These are phyloP conservation scores for Talaromyces sp. DNA, from an alignment of 2,329 filamentous ascomycete species.

Conservation along the genomic window DNA sequence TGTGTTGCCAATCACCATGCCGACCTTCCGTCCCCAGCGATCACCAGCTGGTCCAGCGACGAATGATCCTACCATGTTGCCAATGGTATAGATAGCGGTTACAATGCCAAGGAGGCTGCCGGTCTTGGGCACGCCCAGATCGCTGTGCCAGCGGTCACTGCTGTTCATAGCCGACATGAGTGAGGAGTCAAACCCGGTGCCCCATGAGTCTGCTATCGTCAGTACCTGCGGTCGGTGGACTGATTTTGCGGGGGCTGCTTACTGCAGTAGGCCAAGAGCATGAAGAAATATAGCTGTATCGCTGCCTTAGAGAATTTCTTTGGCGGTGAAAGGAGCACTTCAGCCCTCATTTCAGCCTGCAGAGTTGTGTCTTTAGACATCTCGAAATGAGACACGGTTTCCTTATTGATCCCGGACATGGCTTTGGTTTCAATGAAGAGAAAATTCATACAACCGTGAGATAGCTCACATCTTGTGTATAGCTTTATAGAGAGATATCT, in stretches of 20 bases:
- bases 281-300: neutral
- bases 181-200: neutral
- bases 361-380: neutral
- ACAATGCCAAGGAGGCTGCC: conserved; percentile 1
- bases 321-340: neutral
- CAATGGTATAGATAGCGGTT: neutral
- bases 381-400: neutral
- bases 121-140: neutral
- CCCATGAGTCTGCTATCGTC: neutral
- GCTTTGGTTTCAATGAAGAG: neutral
- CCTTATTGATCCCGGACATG: neutral
- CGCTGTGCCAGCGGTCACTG: neutral
- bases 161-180: conserved; percentile 1
- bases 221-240: neutral
- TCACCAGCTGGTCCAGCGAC: neutral
- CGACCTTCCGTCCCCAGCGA: conserved; percentile 1
- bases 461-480: neutral
- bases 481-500: neutral
- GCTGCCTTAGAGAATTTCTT: neutral
- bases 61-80: conserved; percentile 2
- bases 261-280: conserved; percentile 1
- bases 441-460: neutral
- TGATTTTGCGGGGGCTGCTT: neutral
- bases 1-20: neutral
- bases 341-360: neutral